A percentile compares a stretch with the other conserved stretches of the same genome.
These are phyloP conservation scores for Fraxinus dipetala DNA, from an alignment of 305 asterid genomes.

Conservation along the genomic window DNA sequence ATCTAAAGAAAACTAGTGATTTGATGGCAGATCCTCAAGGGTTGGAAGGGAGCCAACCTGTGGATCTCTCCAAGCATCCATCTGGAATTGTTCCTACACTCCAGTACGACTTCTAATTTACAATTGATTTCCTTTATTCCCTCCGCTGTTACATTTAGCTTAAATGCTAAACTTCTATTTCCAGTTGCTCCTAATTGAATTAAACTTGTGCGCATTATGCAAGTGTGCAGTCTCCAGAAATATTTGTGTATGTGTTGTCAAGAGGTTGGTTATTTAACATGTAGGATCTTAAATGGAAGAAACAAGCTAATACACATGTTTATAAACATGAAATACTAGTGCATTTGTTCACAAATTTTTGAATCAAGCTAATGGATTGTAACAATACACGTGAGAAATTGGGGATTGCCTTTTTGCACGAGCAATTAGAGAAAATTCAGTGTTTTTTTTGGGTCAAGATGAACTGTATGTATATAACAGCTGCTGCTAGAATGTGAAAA, in stretches of 20 bases:
- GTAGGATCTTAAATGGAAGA: background rate
- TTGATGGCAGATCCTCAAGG: constrained; percentile 75
- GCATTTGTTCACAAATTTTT: background rate
- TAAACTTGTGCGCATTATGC: background rate
- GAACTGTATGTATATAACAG: background rate
- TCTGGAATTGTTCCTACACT: constrained; percentile 87
- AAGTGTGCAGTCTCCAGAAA: background rate
- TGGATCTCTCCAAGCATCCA: constrained; percentile 77
- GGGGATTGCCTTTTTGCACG: background rate
- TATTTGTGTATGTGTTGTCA: background rate
- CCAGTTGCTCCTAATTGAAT: background rate
- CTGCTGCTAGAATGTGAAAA: background rate
- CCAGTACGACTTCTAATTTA: constrained; percentile 45
- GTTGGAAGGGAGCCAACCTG: constrained; percentile 71
- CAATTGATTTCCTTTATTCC: background rate
- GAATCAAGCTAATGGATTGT: background rate
- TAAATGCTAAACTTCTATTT: background rate
- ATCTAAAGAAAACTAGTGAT: constrained; percentile 7
- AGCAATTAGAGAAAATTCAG: background rate
- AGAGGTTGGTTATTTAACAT: background rate
- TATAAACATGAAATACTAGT: background rate
- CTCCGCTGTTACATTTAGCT: background rate
- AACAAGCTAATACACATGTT: background rate
- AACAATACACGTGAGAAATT: background rate
- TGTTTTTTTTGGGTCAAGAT: background rate